phyloP scores from a whole-genome alignment of 2,329 filamentous ascomycete genomes.

The Trichoderma atroviride region DNA sequence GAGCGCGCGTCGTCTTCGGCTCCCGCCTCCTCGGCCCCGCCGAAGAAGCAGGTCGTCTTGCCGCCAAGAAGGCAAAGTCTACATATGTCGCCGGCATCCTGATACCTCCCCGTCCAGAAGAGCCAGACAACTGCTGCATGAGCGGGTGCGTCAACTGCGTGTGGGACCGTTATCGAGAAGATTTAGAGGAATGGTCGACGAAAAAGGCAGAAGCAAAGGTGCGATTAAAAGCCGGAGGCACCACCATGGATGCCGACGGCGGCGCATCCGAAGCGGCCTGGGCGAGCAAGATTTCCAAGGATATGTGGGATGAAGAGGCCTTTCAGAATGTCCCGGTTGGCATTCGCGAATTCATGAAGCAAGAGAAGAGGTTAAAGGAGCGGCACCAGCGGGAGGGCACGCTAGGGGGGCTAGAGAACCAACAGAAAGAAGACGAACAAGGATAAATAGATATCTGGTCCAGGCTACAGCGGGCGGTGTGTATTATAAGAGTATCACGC shows the following conservation, averaged over 20 bases:
- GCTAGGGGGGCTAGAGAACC: slow-evolving; percentile 7
- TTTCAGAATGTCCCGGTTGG: slow-evolving; percentile 85
- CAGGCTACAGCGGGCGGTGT: neutral
- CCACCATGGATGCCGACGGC: slow-evolving; percentile 78
- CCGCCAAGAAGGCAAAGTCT: slow-evolving; percentile 60
- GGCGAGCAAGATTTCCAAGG: slow-evolving; percentile 50
- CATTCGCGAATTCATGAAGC: slow-evolving; percentile 96
- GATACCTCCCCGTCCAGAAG: slow-evolving; percentile 80
- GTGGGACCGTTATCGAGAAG: slow-evolving; percentile 89
- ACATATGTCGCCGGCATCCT: slow-evolving; percentile 74
- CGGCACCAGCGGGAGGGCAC: slow-evolving; percentile 63
- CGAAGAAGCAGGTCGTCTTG: slow-evolving; percentile 64
- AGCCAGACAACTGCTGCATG: slow-evolving; percentile 99
- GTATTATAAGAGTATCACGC: neutral
- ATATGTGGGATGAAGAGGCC: slow-evolving; percentile 66
- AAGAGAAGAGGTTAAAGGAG: slow-evolving; percentile 85
- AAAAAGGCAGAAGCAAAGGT: slow-evolving; percentile 65
- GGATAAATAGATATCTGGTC: neutral
- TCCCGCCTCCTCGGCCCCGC: slow-evolving; percentile 74
- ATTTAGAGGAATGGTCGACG: slow-evolving; percentile 84
- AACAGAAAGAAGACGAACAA: neutral
- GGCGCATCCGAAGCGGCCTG: slow-evolving; percentile 67
- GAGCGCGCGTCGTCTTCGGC: slow-evolving; percentile 75
- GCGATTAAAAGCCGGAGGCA: slow-evolving; percentile 42
- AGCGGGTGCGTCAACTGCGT: slow-evolving; percentile 97